phyloP scores from a whole-genome alignment of 73 alveolate species.

The Blepharisma stoltei region DNA sequence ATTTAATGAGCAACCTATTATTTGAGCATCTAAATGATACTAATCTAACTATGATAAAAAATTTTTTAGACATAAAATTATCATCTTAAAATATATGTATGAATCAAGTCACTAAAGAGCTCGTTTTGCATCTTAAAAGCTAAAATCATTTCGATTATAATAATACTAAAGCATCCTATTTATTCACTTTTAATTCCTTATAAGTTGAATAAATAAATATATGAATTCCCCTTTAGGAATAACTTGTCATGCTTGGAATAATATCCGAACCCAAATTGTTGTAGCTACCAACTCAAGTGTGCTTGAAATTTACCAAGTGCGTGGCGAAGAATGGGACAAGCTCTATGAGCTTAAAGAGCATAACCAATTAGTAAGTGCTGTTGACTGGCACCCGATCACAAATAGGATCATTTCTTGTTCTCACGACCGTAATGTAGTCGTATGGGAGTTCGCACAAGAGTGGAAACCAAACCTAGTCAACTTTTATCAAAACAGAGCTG shows the following conservation, averaged over 20 bases:
- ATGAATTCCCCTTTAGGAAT: conserved; percentile 14
- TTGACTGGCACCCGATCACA: conserved; percentile 62
- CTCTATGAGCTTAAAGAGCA: conserved; percentile 55
- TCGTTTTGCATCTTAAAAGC: too few relatives aligned
- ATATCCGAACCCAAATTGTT: conserved; percentile 32
- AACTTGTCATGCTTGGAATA: conserved; percentile 18
- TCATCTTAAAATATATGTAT: too few relatives aligned
- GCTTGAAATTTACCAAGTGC: conserved; percentile 46
- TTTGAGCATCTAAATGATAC: too few relatives aligned
- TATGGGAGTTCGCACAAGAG: conserved; percentile 43
- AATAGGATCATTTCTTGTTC: conserved; percentile 38
- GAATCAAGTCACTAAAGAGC: too few relatives aligned
- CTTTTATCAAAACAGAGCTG: conserved; percentile 50
- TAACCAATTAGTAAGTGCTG: conserved; percentile 44
- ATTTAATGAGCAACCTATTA: too few relatives aligned
- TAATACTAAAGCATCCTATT: too few relatives aligned
- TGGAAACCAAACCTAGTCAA: conserved; percentile 43
- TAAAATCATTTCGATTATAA: too few relatives aligned
- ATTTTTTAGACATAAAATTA: too few relatives aligned
- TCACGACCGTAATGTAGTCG: conserved; percentile 56
- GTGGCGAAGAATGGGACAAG: conserved; percentile 50
- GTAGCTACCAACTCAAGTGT: conserved; percentile 38
- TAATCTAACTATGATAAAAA: too few relatives aligned
- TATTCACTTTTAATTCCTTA: too few relatives aligned
- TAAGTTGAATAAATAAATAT: conserved; percentile 1